A percentile compares a stretch with the other conserved stretches of the same genome.
Conservation (phyloP, 2,329 filamentous ascomycete species). For the Diplodia seriata region DNA sequence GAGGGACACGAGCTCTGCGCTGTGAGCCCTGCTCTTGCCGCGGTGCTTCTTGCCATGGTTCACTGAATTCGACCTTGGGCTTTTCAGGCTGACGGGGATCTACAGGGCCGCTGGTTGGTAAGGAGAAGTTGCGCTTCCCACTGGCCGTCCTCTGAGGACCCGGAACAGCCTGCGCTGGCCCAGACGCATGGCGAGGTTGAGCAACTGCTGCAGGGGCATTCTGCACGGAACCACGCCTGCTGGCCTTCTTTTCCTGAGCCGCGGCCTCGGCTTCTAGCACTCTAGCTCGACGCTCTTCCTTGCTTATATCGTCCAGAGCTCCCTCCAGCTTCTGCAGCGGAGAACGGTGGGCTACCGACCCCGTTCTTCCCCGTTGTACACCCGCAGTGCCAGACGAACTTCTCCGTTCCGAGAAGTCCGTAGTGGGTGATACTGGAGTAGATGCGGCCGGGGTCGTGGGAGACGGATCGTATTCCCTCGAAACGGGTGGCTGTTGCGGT, state of each 20-base stretch:
- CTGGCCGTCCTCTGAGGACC: conserved; percentile 13
- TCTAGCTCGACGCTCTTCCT: conserved; percentile 89
- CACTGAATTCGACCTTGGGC: conserved; percentile 15
- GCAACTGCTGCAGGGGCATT: not conserved
- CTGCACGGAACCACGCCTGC: conserved; percentile 32
- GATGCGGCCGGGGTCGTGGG: not conserved
- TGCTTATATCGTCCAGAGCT: conserved; percentile 89
- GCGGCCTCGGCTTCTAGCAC: conserved; percentile 81
- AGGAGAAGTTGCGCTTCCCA: conserved; percentile 19
- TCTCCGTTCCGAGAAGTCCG: conserved; percentile 31
- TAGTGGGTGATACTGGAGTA: conserved; percentile 6
- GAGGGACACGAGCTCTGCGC: conserved; percentile 14
- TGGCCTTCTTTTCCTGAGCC: conserved; percentile 65
- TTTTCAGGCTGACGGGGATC: conserved; percentile 29
- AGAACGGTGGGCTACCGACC: conserved; percentile 80
- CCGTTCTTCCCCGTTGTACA: conserved; percentile 41
- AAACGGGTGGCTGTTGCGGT: not conserved
- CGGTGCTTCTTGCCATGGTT: conserved; percentile 9
- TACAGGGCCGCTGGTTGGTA: conserved; percentile 19
- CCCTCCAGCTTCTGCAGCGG: conserved; percentile 93
- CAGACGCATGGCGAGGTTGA: conserved; percentile 18
- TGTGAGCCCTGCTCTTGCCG: conserved; percentile 19
- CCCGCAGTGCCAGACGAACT: conserved; percentile 38
- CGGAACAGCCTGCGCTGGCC: conserved; percentile 6
- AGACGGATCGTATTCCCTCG: conserved; percentile 12